Conservation (phyloP, 208 protist species). For the Herpetomonas samuelpessoai region DNA sequence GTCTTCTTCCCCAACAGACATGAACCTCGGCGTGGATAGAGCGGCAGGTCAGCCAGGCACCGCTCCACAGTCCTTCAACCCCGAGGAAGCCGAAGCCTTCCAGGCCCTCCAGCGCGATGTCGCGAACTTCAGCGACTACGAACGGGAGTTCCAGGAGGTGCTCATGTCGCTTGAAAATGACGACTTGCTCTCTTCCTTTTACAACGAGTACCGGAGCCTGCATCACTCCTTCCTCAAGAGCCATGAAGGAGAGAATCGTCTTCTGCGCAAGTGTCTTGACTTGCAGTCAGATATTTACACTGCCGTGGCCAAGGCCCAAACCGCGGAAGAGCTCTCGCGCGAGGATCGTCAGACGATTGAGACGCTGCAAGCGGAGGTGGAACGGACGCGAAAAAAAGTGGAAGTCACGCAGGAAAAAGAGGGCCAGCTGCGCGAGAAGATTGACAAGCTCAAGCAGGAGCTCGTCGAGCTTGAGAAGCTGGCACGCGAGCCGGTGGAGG, state of each 20-base stretch:
- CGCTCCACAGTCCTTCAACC: slow-evolving; percentile 27
- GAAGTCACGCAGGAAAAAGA: slow-evolving; percentile 93
- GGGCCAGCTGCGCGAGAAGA: slow-evolving; percentile 90
- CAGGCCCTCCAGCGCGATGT: slow-evolving; percentile 51
- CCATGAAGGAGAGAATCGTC: slow-evolving; percentile 96
- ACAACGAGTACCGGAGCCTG: slow-evolving; percentile 96
- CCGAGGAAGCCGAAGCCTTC: slow-evolving; percentile 42
- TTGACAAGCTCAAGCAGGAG: slow-evolving; percentile 92
- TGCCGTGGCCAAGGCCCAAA: slow-evolving; percentile 93
- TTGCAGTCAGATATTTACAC: slow-evolving; percentile 95
- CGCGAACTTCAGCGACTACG: slow-evolving; percentile 88
- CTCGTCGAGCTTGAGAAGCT: slow-evolving; percentile 91
- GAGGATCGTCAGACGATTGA: slow-evolving; percentile 96
- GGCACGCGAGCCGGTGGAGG: slow-evolving; percentile 85
- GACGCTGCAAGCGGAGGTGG: slow-evolving; percentile 90
- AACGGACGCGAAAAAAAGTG: slow-evolving; percentile 94
- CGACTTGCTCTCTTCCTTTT: slow-evolving; percentile 94
- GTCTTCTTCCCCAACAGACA: too few relatives aligned
- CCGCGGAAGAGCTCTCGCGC: slow-evolving; percentile 91
- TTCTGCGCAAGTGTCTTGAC: slow-evolving; percentile 95
- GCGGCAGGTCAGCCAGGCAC: too few relatives aligned
- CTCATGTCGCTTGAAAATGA: slow-evolving; percentile 93
- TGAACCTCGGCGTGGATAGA: too few relatives aligned
- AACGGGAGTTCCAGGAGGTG: slow-evolving; percentile 94
- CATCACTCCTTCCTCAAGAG: slow-evolving; percentile 96